Percentiles rank a stretch among this genome's conserved stretches.
Evolutionary conservation across 1,139 yeast genomes (phyloP).

Genomic region (Geotrichum australiense): DNA sequence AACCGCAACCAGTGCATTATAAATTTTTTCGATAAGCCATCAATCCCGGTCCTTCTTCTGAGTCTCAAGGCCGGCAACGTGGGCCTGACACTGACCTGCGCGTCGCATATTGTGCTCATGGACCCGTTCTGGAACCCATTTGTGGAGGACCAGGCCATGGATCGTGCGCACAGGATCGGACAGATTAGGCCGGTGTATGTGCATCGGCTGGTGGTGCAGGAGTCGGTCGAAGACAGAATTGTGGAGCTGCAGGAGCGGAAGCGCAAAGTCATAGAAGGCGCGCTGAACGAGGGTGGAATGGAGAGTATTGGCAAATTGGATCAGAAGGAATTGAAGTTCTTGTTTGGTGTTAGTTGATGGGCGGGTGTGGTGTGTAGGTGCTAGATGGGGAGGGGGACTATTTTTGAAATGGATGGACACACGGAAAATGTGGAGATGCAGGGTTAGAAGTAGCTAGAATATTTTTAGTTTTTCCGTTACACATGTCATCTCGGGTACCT

Average conservation of each 20-base stretch:
- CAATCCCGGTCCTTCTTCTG: constrained; percentile 51
- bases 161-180: constrained; percentile 89
- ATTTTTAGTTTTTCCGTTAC: too few relatives aligned
- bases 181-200: constrained; percentile 74
- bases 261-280: constrained; percentile 68
- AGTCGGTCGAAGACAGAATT: constrained; percentile 82
- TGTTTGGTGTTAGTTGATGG: too few relatives aligned
- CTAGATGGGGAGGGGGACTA: too few relatives aligned
- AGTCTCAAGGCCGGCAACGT: constrained; percentile 90
- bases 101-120: constrained; percentile 80
- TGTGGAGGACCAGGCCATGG: constrained; percentile 95
- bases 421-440: too few relatives aligned
- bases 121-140: constrained; percentile 98
- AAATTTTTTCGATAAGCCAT: constrained; percentile 53
- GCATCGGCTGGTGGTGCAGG: constrained; percentile 56
- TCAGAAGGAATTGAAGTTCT: constrained; percentile 63
- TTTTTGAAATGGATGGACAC: too few relatives aligned
- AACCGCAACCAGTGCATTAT: constrained; percentile 57
- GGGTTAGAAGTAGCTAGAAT: too few relatives aligned
- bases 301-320: constrained; percentile 60
- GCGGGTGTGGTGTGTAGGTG: too few relatives aligned
- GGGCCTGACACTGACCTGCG: constrained; percentile 87
- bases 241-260: constrained; percentile 67
- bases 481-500: too few relatives aligned
- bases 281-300: constrained; percentile 72